Percentiles rank a stretch among this genome's conserved stretches.
phyloP scores from a whole-genome alignment of 2,329 filamentous ascomycete genomes.

The Leptographium radiaticola region DNA sequence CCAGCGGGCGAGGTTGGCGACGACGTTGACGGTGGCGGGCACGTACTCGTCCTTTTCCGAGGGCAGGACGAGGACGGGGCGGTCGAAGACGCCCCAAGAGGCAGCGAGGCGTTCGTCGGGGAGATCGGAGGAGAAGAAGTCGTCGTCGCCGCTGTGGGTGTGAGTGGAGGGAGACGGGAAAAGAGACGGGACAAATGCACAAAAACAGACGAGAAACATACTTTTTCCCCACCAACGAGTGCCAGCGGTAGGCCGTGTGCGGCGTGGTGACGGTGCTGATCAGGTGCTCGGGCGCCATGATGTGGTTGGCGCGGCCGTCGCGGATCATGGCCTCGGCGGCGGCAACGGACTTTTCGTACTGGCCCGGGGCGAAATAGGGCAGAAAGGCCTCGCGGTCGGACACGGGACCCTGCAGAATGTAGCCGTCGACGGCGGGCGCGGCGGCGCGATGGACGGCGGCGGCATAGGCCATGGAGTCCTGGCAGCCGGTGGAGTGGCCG shows the following conservation, averaged over 20 bases:
- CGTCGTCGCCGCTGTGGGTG: constrained; percentile 55
- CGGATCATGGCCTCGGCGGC: constrained; percentile 41
- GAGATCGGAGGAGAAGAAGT: constrained; percentile 80
- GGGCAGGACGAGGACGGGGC: constrained; percentile 50
- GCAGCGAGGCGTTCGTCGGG: constrained; percentile 35
- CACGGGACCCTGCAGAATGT: constrained; percentile 68
- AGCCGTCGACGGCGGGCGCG: constrained; percentile 50
- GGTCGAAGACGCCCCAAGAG: constrained; percentile 53
- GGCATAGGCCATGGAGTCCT: constrained; percentile 46
- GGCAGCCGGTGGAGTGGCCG: constrained; percentile 46
- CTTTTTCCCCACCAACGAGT: constrained; percentile 36
- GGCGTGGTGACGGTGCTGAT: constrained; percentile 28
- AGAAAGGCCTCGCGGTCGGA: constrained; percentile 59
- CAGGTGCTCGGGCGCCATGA: constrained; percentile 36
- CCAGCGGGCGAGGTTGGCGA: constrained; percentile 45
- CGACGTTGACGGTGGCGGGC: constrained; percentile 43
- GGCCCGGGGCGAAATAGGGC: constrained; percentile 27
- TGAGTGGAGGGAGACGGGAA: not conserved
- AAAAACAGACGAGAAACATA: constrained; percentile 23
- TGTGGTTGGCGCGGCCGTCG: constrained; percentile 38
- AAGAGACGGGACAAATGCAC: not conserved
- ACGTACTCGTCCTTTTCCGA: constrained; percentile 56
- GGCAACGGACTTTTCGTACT: constrained; percentile 30
- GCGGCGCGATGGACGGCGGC: constrained; percentile 26
- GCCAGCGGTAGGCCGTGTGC: constrained; percentile 39